Percentiles rank a stretch among this genome's conserved stretches.
Conservation (phyloP, 2,329 filamentous ascomycete genomes). For the Sporothrix pseudoabietina region DNA sequence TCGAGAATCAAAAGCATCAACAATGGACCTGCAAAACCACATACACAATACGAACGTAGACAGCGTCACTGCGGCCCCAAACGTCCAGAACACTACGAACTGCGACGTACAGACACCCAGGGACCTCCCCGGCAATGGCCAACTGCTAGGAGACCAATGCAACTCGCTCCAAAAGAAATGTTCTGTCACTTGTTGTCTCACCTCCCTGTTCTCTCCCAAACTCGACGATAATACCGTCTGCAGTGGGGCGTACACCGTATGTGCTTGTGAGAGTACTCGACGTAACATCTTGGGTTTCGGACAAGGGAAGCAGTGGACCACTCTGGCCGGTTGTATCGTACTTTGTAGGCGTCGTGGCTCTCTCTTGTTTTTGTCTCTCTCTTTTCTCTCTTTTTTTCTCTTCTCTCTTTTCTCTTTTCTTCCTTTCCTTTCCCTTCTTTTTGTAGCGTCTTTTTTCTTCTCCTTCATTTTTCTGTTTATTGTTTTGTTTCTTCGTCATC, state of each 20-base stretch:
- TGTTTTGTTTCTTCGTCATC: conserved; percentile 12
- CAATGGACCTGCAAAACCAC: neutral
- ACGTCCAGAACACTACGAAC: neutral
- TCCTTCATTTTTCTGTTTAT: neutral
- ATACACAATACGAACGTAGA: too few relatives aligned
- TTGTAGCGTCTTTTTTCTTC: neutral
- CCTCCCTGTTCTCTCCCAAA: conserved; percentile 22
- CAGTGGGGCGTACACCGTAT: neutral
- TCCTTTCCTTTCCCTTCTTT: conserved; percentile 9
- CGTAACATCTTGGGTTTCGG: conserved; percentile 32
- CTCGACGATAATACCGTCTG: conserved; percentile 12
- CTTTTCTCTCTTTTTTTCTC: neutral
- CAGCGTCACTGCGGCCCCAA: neutral
- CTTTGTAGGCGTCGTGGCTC: neutral
- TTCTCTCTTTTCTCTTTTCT: neutral
- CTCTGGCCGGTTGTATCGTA: conserved; percentile 22
- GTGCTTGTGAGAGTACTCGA: neutral
- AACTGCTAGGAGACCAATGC: conserved; percentile 19
- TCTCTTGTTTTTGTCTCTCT: neutral
- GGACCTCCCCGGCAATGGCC: neutral
- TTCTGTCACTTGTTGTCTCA: conserved; percentile 11
- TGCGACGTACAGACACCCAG: neutral
- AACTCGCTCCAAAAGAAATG: neutral
- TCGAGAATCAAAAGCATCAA: neutral
- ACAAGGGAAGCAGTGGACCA: conserved; percentile 10